phyloP scores from a whole-genome alignment of 331 rosid species.

The Pyracantha coccinea region DNA sequence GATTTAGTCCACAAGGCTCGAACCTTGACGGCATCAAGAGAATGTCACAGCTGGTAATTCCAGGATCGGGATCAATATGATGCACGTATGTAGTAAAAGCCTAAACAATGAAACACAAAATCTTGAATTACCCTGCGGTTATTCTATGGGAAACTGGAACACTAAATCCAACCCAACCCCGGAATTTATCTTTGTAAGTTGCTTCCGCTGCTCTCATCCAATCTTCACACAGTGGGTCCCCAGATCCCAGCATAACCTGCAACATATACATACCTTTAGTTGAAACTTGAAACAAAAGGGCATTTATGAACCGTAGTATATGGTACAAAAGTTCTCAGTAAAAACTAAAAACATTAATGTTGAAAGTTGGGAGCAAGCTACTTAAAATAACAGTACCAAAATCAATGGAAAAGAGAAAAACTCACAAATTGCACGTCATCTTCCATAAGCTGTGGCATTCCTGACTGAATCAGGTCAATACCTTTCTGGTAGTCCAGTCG shows the following conservation, averaged over 20 bases:
- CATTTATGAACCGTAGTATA: not conserved
- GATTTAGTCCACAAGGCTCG: slow-evolving; percentile 90
- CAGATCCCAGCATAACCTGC: slow-evolving; percentile 91
- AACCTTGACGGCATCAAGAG: slow-evolving; percentile 81
- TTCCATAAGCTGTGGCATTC: slow-evolving; percentile 56
- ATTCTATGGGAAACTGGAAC: slow-evolving; percentile 80
- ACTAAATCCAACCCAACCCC: slow-evolving; percentile 91
- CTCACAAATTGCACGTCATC: slow-evolving; percentile 86
- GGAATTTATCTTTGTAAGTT: slow-evolving; percentile 51
- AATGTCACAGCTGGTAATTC: slow-evolving; percentile 67
- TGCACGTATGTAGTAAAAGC: not conserved
- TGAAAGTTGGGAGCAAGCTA: not conserved
- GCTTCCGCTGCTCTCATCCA: slow-evolving; percentile 86
- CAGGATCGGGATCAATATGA: slow-evolving; percentile 19
- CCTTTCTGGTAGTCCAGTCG: slow-evolving; percentile 89
- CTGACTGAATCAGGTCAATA: slow-evolving; percentile 56
- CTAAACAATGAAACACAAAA: slow-evolving; percentile 2
- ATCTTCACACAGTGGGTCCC: slow-evolving; percentile 48
- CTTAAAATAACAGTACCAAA: not conserved
- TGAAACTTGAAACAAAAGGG: not conserved
- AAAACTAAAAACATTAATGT: not conserved
- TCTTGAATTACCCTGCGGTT: slow-evolving; percentile 64
- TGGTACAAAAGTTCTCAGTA: not conserved
- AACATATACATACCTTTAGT: slow-evolving; percentile 6
- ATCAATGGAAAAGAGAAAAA: not conserved